Evolutionary conservation across 768 basidiomycete genomes (phyloP), one percentile per base, ranked within the genome.

Genomic region (Mycena sanguinolenta): DNA sequence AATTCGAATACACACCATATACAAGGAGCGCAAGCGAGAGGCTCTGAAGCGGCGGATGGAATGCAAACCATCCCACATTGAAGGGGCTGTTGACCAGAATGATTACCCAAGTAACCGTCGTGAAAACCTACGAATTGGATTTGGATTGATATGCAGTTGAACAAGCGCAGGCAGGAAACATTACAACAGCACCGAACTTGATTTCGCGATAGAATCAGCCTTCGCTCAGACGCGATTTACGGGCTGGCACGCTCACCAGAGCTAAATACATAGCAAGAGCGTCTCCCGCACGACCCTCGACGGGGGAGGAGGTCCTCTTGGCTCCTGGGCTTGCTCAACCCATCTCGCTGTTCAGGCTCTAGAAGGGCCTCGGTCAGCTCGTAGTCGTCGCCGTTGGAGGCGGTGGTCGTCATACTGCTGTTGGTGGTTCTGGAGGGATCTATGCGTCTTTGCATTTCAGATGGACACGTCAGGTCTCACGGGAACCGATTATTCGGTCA

Each of bases 11-110:
- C 38, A 6, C 19, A 60, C 94, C 93, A 73, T 90, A 89, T 8
- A 88, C 87, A 77, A 93, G 86, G 46, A 85, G 80, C 4, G 82
- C 78, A 44, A 94, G 73, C 1, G 89, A 87, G 16, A 91, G 78
- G 17, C 83, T 86, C 71, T 94, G 91, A 14, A 93, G 77, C 0
- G 87, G 78, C 0, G 92, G 92, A 75, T 94, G 93, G 58, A 87
- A 85, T 0, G 85, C 84, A 77, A 94, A 94, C 90, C 89, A 92
- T 2, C 88, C 88, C 0, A 84, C 75, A 0, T 75, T 70, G 27
- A 71, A 70, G 2, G 89, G 90, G 59, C 85, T 67, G 54, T 84
- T 89, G 72, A 73, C 79, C 44, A 90, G 70, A 52, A 90, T 74
- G 63, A 81, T 77, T 17, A 75, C 69, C 87, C 88, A 90, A 4